Base-by-base conservation (phyloP, 176 grass and related monocot species). In the Rhynchospora breviuscula region DNA sequence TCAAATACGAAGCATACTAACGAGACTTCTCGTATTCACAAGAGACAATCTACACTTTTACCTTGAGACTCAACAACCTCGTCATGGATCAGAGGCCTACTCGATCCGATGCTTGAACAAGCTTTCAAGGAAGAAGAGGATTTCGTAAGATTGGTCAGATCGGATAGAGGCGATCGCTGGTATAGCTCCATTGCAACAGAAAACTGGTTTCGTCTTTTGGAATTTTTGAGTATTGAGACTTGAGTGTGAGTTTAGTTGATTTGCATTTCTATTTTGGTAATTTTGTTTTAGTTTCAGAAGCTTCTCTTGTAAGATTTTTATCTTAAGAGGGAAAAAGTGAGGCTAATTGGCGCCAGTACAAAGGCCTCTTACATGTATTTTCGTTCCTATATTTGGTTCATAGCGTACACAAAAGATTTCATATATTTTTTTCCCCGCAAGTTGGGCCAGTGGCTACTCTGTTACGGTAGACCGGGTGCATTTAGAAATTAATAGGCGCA, bases 1-100 rank as follows among this genome's bases (percentile, higher is more conserved):
- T 23, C 21, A 26, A 8, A 47, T 45, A 73, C 15, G 17, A 78
- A 78, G 1, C 25, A 10, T 15, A 15, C 0, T 3, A 65, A 31
- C 63, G 8, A 67, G 13, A 67, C 40, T 40, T 7, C 13, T 67
- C 29, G 6, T 67, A 17, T 17, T 40, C 26, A 15, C 11, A 61
- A 59, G 21, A 79, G 31, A 7, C 15, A 44, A 61, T 40, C 15
- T 0, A 18, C 2, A 81, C 35, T 15, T 26, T 8, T 31, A 82
- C 79, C 79, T 82, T 49, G 44, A 2, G 79, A 82, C 15, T 82
- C 61, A 65, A 82, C 79, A 66, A 82, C 40, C 23, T 67, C 60
- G 13, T 67, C 79, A 82, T 64, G 15, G 79, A 64, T 82, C 60
- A 22, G 79, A 63, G 40, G 58, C 11, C 47, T 46, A 6, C 79